phyloP scores from a whole-genome alignment of 768 basidiomycete genomes.

The Mycena amicta region DNA sequence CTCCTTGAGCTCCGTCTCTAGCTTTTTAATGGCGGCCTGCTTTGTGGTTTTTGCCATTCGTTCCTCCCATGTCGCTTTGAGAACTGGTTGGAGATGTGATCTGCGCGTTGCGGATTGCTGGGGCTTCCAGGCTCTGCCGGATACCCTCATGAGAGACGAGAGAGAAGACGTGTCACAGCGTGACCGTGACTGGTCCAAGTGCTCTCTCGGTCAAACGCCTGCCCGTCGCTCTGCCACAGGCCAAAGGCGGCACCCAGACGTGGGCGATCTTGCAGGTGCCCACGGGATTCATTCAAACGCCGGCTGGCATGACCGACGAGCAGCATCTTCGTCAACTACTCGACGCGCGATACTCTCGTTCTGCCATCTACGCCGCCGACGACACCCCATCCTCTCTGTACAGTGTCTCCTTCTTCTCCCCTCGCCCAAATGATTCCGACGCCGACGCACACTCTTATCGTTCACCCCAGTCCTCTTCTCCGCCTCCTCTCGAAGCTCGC shows the following conservation, averaged over 20 bases:
- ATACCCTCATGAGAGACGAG: conserved; percentile 3
- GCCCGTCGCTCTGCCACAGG: too few species aligned
- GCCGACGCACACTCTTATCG: conserved; percentile 29
- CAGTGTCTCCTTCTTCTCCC: conserved; percentile 61
- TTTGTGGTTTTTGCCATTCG: conserved; percentile 71
- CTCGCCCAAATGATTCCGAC: conserved; percentile 37
- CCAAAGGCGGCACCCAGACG: too few species aligned
- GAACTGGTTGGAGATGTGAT: conserved; percentile 63
- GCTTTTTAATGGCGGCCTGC: conserved; percentile 69
- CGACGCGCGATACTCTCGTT: conserved; percentile 55
- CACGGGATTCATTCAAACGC: too few species aligned
- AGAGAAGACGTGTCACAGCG: not conserved
- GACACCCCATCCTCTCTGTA: conserved; percentile 74
- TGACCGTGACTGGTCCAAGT: not conserved
- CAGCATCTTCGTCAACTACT: conserved; percentile 53
- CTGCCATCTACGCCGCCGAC: conserved; percentile 44
- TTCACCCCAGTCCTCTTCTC: conserved; percentile 26
- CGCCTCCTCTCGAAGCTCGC: conserved; percentile 26
- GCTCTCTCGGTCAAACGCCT: not conserved
- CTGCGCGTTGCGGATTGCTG: conserved; percentile 47
- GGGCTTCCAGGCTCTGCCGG: conserved; percentile 4
- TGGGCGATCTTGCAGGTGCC: too few species aligned
- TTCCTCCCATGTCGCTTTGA: conserved; percentile 71
- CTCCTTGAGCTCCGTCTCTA: conserved; percentile 72
- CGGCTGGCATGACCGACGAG: conserved; percentile 30